phyloP scores from a whole-genome alignment of 768 basidiomycete genomes.

The Phlegmacium glaucopus region DNA sequence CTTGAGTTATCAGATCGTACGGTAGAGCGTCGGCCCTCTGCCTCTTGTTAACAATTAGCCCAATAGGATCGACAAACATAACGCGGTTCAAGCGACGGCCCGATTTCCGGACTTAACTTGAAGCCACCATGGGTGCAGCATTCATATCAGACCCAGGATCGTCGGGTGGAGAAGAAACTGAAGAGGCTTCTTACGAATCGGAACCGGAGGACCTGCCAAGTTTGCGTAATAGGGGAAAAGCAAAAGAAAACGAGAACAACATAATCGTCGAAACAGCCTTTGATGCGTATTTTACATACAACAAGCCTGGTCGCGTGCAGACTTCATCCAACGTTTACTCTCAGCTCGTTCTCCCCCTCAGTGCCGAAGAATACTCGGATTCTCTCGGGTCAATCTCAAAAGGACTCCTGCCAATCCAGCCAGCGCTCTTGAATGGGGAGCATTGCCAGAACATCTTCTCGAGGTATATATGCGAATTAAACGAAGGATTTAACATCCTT shows the following conservation, averaged over 20 bases:
- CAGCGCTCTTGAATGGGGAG: conserved; percentile 28
- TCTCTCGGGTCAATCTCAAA: conserved; percentile 32
- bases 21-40: no score
- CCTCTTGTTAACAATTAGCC: no score
- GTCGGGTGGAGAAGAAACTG: conserved; percentile 14
- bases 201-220: conserved; percentile 11
- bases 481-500: conserved; percentile 82
- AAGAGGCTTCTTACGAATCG: conserved; percentile 14
- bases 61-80: no score
- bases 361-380: conserved; percentile 55
- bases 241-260: conserved; percentile 20
- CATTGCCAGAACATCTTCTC: conserved; percentile 42
- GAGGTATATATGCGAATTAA: conserved; percentile 68
- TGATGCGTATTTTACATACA: conserved; percentile 80
- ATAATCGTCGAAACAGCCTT: conserved; percentile 66
- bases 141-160: conserved; percentile 2
- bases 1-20: no score
- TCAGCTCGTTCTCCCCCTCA: conserved; percentile 64
- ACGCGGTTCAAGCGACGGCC: no score
- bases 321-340: conserved; percentile 85
- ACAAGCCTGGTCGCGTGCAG: conserved; percentile 51
- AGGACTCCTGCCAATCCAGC: conserved; percentile 29
- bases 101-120: no score
- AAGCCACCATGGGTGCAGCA: no score
- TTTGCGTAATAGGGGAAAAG: conserved; percentile 18